A percentile compares a stretch with the other conserved stretches of the same genome.
Evolutionary conservation across 106 monocot genomes (phyloP).

Genomic region (Dendrobium officinale): DNA sequence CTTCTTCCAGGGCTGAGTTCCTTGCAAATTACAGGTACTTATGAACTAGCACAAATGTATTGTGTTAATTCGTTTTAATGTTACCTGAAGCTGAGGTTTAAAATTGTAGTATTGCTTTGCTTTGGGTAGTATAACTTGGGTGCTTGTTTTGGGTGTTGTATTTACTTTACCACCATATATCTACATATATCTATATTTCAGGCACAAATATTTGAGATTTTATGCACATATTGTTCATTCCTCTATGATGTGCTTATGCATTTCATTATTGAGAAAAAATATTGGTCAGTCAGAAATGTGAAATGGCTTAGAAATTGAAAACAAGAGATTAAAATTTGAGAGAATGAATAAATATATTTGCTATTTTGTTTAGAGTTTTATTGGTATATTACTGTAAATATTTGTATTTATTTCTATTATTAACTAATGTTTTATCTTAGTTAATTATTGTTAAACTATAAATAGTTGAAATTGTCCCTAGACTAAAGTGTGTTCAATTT

Average conservation of each 20-base stretch:
- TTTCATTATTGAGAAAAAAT: neutral
- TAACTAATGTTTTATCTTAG: too few species aligned
- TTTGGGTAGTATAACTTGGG: neutral
- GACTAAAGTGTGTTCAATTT: too few species aligned
- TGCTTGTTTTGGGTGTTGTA: slow-evolving; percentile 3
- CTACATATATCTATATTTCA: neutral
- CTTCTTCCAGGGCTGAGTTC: neutral
- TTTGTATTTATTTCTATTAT: neutral
- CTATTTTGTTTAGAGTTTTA: neutral
- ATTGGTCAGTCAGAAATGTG: neutral
- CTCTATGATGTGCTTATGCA: neutral
- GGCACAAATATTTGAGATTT: neutral
- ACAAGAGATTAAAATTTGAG: neutral
- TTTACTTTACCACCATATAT: neutral
- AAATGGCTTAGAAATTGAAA: neutral
- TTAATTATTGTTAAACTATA: too few species aligned
- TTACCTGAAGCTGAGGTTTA: neutral
- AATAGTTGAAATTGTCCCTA: too few species aligned
- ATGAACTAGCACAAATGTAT: neutral
- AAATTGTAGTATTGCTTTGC: neutral
- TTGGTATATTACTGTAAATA: neutral
- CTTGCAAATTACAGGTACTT: neutral
- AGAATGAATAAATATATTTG: neutral
- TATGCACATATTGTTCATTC: neutral
- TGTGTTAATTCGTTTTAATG: neutral